Percentiles rank a stretch among this genome's conserved stretches.
Evolutionary conservation across 768 basidiomycete species (phyloP).

Genomic region (Termitomyces sp.): DNA sequence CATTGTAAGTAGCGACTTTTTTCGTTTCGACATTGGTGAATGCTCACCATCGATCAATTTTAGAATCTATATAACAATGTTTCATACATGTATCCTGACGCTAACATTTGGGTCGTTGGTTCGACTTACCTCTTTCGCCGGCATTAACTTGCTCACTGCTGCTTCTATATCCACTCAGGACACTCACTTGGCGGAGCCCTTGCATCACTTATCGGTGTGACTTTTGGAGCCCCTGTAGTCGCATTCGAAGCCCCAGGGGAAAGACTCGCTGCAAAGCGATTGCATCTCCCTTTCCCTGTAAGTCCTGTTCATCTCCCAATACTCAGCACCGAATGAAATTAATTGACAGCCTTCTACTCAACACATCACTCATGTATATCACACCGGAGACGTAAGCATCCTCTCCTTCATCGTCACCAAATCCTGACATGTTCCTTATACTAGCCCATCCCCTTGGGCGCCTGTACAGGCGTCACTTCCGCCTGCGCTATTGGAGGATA

Average conservation of each 20-base stretch:
- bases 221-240: slow-evolving; percentile 92
- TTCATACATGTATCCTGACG: slow-evolving; percentile 83
- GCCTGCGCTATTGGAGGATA: slow-evolving; percentile 62
- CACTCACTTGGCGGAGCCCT: slow-evolving; percentile 88
- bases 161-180: slow-evolving; percentile 21
- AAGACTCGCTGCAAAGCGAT: slow-evolving; percentile 62
- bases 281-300: slow-evolving; percentile 88
- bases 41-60: not conserved
- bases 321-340: not conserved
- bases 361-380: slow-evolving; percentile 85
- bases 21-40: not conserved
- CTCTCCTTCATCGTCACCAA: not conserved
- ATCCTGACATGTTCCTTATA: not conserved
- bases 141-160: not conserved
- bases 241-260: slow-evolving; percentile 87
- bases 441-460: slow-evolving; percentile 84
- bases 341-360: slow-evolving; percentile 58
- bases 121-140: not conserved
- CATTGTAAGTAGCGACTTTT: slow-evolving; percentile 49
- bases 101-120: slow-evolving; percentile 88
- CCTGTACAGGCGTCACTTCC: slow-evolving; percentile 69
- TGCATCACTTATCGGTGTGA: slow-evolving; percentile 79
- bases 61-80: slow-evolving; percentile 94
- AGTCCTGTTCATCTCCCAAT: slow-evolving; percentile 21
- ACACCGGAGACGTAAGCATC: slow-evolving; percentile 73